Percentiles rank a stretch among this genome's conserved stretches.
phyloP scores from a whole-genome alignment of 139 green algal species.

The Haematococcus lacustris region DNA sequence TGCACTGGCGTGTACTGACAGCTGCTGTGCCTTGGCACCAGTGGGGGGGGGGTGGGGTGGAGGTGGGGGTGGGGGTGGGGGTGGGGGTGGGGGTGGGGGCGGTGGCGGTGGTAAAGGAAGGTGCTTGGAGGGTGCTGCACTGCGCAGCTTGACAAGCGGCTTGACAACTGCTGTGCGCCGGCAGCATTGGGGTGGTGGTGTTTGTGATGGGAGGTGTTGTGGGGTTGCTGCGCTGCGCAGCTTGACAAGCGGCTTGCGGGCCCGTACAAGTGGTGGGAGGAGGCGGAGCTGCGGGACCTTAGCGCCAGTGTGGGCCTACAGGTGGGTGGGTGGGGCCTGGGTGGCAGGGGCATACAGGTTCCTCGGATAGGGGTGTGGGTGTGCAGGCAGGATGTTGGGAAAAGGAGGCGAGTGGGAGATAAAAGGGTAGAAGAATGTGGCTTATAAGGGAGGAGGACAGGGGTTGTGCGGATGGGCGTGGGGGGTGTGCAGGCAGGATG shows the following conservation, averaged over 20 bases:
- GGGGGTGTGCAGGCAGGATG: background rate
- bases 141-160: background rate
- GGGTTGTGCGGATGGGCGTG: background rate
- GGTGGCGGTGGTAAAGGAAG: slow-evolving; percentile 25
- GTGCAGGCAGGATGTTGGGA: background rate
- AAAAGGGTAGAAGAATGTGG: too few relatives aligned
- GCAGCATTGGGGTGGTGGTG: background rate
- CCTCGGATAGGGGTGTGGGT: background rate
- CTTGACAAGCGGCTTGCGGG: slow-evolving; percentile 5
- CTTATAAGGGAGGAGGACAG: background rate
- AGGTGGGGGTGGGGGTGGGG: too few relatives aligned
- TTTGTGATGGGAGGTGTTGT: background rate
- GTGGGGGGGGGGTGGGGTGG: too few relatives aligned
- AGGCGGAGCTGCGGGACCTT: slow-evolving; percentile 78
- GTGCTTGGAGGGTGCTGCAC: slow-evolving; percentile 50
- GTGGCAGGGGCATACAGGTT: background rate
- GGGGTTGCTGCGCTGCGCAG: background rate
- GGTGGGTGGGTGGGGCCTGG: background rate
- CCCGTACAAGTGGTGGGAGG: slow-evolving; percentile 70
- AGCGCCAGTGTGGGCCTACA: slow-evolving; percentile 47
- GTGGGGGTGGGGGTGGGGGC: too few relatives aligned
- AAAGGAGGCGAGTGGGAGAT: too few relatives aligned
- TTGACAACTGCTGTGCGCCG: background rate
- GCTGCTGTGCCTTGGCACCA: slow-evolving; percentile 26
- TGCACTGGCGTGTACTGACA: slow-evolving; percentile 81